Evolutionary conservation across 1,139 yeast genomes (phyloP).

Genomic region (Suhomyces kunorum): DNA sequence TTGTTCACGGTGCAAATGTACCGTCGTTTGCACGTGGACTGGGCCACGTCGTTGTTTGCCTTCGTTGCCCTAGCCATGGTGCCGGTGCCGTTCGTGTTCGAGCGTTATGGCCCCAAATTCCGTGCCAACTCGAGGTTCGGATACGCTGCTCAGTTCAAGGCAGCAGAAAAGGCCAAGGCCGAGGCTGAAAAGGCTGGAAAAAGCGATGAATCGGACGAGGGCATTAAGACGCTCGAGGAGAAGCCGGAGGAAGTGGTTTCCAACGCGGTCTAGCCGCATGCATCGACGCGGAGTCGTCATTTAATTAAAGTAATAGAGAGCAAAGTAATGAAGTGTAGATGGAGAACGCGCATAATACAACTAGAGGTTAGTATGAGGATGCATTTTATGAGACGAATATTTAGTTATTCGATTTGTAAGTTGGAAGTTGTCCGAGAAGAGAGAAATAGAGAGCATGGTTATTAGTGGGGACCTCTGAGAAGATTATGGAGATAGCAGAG

Average conservation of each 20-base stretch:
- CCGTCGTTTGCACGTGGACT: conserved; percentile 34
- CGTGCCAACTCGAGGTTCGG: conserved; percentile 37
- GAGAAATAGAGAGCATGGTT: too few relatives aligned
- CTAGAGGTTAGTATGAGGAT: too few relatives aligned
- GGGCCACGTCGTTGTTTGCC: conserved; percentile 30
- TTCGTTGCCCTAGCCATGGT: conserved; percentile 30
- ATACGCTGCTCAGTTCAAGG: conserved; percentile 50
- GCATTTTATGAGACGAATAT: too few relatives aligned
- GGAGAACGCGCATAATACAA: too few relatives aligned
- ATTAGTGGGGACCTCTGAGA: too few relatives aligned
- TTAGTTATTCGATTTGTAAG: too few relatives aligned
- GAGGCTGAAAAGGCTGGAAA: conserved; percentile 18
- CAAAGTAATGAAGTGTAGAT: too few relatives aligned
- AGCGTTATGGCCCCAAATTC: conserved; percentile 20
- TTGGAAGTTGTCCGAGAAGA: too few relatives aligned
- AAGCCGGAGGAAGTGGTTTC: conserved; percentile 7
- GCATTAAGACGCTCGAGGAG: neutral
- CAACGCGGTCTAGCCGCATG: conserved; percentile 2
- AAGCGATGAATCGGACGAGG: conserved; percentile 5
- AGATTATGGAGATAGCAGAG: too few relatives aligned
- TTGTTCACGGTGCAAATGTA: conserved; percentile 50
- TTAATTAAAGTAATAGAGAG: too few relatives aligned
- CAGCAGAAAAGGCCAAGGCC: conserved; percentile 26
- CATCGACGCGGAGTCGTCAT: too few relatives aligned
- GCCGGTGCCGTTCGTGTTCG: conserved; percentile 28